Evolutionary conservation across 2,329 filamentous ascomycete genomes (phyloP), one percentile per base, ranked within the genome.

Genomic region (Arthrobotrys iridis): DNA sequence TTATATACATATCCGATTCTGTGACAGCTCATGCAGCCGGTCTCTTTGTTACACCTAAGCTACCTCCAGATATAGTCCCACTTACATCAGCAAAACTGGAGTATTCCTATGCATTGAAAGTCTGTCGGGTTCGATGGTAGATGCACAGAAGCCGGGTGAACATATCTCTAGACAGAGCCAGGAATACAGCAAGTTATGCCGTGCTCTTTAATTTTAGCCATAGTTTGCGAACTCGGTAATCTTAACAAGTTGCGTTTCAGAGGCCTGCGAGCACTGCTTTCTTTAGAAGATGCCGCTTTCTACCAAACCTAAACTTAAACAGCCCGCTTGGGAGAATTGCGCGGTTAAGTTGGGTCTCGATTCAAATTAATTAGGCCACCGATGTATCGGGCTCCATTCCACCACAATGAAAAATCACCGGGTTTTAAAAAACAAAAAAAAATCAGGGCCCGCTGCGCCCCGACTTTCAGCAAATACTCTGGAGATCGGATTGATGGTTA

Each of bases 311-410:
- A 57, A 45, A 33, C 33, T 30, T 46, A 66, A 57, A 30, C 46
- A 46, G 28, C 45, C 58, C 37, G 45, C 40, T 64, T 57, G 59
- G 35, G 45, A 59, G 30, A 65, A 59, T 37, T 65, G 35, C 37
- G 59, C 67, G 67, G 67, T 65, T 72, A 50, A 59, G 40, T 62
- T 46, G 20, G 33, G 52, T 58, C 46, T 26, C 48, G 66, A 71
- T 71, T 63, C 66, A 71, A 45, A 71, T 71, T 63, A 41, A 71
- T 71, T 71, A 50, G 46, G 48, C 46, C 40, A 45, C 48, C 37
- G n/a, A 15, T n/a, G 30, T 20, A 50, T 20, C 26, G 26, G 26
- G 11, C 46, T 35, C n/a, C 46, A 35, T 13, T 48, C 22, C 22
- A 30, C 13, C 28, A n/a, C n/a, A 35, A 30, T 20, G 35, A 8